These are phyloP conservation scores for Penicillium daleae DNA, from an alignment of 495 filamentous ascomycete species.

Conservation along the genomic window DNA sequence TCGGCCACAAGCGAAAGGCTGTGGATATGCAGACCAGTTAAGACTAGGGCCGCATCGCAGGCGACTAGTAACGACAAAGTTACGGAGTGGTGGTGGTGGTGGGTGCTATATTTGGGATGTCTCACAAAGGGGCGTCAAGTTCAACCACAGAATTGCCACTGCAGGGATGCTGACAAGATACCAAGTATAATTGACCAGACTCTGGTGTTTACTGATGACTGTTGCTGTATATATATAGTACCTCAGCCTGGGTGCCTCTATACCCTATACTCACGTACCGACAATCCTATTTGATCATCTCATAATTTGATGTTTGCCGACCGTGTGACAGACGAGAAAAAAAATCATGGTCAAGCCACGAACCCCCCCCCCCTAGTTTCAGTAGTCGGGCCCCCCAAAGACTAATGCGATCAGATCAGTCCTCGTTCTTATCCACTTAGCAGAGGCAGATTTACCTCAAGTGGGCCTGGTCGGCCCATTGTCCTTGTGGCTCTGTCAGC, in stretches of 20 bases:
- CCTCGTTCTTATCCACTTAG: slow-evolving; percentile 7
- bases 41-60: background rate
- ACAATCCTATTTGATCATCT: background rate
- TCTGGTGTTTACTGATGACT: background rate
- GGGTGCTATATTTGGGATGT: slow-evolving; percentile 32
- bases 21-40: slow-evolving; percentile 3
- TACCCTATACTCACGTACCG: background rate
- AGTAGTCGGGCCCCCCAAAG: slow-evolving; percentile 12
- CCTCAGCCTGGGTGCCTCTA: background rate
- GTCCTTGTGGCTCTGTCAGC: no score
- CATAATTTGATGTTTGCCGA: background rate
- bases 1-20: slow-evolving; percentile 1
- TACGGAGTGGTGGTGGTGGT: background rate
- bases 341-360: slow-evolving; percentile 21
- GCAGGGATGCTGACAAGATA: background rate
- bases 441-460: slow-evolving; percentile 1
- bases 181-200: background rate
- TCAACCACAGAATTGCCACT: slow-evolving; percentile 6
- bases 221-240: background rate
- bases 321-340: background rate
- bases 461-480: slow-evolving; percentile 1
- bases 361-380: slow-evolving; percentile 34
- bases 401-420: slow-evolving; percentile 13
- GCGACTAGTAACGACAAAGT: background rate
- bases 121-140: slow-evolving; percentile 26